These are phyloP conservation scores for Mortierella sp. DNA, from an alignment of 371 early-diverging fungal species.

Conservation along the genomic window DNA sequence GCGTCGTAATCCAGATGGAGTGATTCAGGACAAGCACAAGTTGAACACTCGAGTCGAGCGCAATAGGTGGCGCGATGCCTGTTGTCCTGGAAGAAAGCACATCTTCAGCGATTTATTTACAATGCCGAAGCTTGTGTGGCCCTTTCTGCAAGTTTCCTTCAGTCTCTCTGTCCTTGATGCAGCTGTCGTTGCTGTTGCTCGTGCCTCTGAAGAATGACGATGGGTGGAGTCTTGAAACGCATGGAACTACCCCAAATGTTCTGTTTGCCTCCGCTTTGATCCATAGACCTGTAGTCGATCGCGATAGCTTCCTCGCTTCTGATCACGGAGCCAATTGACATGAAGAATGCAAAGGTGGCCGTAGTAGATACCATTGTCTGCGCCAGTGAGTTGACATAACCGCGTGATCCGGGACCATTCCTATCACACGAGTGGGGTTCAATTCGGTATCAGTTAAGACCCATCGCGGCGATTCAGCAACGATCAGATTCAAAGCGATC, in stretches of 20 bases:
- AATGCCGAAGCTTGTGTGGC: not conserved
- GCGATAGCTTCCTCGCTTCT: slow-evolving; percentile 65
- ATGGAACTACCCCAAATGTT: slow-evolving; percentile 53
- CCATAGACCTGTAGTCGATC: slow-evolving; percentile 36
- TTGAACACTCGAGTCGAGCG: too few species aligned
- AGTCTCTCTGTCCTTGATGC: not conserved
- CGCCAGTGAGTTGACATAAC: slow-evolving; percentile 67
- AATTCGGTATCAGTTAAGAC: too few species aligned
- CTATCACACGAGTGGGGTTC: slow-evolving; percentile 28
- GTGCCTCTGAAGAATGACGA: slow-evolving; percentile 53
- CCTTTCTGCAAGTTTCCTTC: not conserved
- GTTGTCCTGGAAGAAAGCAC: not conserved
- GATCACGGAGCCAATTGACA: slow-evolving; percentile 84
- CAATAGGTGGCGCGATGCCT: too few species aligned
- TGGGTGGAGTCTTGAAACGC: slow-evolving; percentile 52
- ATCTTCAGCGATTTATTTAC: not conserved
- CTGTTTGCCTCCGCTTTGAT: slow-evolving; percentile 49
- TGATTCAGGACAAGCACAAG: too few species aligned
- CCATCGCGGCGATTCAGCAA: too few species aligned
- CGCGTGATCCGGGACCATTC: slow-evolving; percentile 70
- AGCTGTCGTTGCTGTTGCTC: slow-evolving; percentile 21
- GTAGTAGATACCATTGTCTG: slow-evolving; percentile 68
- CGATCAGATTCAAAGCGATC: not conserved
- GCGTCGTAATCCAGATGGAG: too few species aligned
- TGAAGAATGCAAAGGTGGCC: slow-evolving; percentile 70